Percentiles rank a stretch among this genome's conserved stretches.
Evolutionary conservation across 2,329 filamentous ascomycete species (phyloP).

Genomic region (Colletotrichum godetiae): DNA sequence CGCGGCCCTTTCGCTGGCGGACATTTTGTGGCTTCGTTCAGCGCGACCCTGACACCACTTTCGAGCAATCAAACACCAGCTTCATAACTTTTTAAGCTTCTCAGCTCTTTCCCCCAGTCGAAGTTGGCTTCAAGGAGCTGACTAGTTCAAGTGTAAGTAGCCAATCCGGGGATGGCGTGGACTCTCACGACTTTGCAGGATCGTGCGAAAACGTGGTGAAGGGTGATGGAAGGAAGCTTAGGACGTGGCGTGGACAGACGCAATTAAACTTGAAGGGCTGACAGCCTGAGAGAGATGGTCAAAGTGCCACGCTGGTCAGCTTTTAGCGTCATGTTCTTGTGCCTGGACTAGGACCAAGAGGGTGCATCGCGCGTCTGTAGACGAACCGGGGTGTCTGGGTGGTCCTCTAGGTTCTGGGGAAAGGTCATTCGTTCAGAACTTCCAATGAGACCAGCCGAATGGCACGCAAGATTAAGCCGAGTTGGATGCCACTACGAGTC

Average conservation of each 20-base stretch:
- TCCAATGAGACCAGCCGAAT: neutral
- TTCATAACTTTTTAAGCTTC: neutral
- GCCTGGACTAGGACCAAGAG: neutral
- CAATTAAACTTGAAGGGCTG: neutral
- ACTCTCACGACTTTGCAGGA: neutral
- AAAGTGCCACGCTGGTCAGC: neutral
- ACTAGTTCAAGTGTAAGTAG: neutral
- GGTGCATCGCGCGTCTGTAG: neutral
- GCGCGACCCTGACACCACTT: neutral
- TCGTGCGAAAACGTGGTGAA: neutral
- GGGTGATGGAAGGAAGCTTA: neutral
- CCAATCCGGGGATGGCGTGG: neutral
- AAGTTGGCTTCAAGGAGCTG: neutral
- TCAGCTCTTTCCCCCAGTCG: neutral
- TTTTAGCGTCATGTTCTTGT: conserved; percentile 5
- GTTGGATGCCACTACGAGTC: neutral
- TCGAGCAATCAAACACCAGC: neutral
- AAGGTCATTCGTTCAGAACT: neutral
- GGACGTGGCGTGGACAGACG: neutral
- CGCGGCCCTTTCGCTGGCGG: neutral
- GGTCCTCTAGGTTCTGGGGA: neutral
- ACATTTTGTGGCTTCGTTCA: neutral
- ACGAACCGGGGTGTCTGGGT: neutral
- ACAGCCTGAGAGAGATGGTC: neutral
- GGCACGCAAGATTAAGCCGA: neutral